A percentile compares a stretch with the other conserved stretches of the same genome.
These are phyloP conservation scores for Podospora anserina DNA, from an alignment of 495 filamentous ascomycete species.

Conservation along the genomic window DNA sequence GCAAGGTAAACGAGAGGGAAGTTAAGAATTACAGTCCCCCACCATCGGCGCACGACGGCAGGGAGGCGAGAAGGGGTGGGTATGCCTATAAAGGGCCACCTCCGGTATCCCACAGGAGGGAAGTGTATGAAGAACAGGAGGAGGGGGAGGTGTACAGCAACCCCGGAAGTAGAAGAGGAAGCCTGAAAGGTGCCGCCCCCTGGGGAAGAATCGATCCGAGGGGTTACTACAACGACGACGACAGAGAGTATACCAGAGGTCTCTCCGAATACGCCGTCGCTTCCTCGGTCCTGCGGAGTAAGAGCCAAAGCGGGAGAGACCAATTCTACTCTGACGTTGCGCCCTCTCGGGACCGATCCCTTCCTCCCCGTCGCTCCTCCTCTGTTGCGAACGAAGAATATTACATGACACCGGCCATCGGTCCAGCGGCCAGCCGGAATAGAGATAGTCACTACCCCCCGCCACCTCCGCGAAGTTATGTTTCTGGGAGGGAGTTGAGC, in stretches of 20 bases:
- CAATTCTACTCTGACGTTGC: background rate
- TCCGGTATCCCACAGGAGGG: too few species aligned
- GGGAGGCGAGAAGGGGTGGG: background rate
- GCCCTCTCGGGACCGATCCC: background rate
- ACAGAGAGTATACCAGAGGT: background rate
- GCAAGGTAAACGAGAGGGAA: background rate
- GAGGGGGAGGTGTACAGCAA: background rate
- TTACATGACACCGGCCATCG: background rate
- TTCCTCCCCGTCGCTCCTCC: background rate
- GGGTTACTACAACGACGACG: background rate
- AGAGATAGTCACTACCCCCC: constrained; percentile 18
- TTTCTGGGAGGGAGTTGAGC: constrained; percentile 4
- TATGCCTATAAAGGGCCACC: background rate
- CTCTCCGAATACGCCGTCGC: background rate
- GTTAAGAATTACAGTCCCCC: background rate
- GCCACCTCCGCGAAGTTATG: constrained; percentile 14
- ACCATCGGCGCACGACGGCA: background rate
- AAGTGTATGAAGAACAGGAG: background rate
- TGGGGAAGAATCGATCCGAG: background rate
- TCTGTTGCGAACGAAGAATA: background rate
- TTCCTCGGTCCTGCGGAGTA: background rate
- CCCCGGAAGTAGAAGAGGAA: background rate
- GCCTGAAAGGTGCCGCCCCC: background rate
- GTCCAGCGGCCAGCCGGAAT: background rate
- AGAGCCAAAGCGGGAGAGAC: background rate